These are phyloP conservation scores for Poa annua DNA, from an alignment of 176 grass and related monocot genomes.

Conservation along the genomic window DNA sequence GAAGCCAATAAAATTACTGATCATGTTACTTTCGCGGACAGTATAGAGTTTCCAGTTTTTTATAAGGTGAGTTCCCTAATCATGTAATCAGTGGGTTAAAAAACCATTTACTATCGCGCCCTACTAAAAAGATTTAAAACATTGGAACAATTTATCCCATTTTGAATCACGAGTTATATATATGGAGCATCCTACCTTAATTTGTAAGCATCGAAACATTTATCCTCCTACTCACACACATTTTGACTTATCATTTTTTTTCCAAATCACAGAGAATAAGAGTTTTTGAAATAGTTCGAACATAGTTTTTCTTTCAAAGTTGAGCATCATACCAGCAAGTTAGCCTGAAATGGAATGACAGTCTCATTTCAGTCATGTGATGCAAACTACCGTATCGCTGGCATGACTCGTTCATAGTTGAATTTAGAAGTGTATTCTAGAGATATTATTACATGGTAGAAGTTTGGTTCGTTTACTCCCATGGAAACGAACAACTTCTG, in stretches of 20 bases:
- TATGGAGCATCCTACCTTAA: too few species aligned
- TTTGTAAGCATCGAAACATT: too few species aligned
- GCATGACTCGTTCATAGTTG: too few species aligned
- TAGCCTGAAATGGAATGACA: neutral
- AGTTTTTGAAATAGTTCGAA: neutral
- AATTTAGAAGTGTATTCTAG: too few species aligned
- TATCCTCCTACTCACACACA: too few species aligned
- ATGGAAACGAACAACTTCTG: too few species aligned
- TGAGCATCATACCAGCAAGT: neutral
- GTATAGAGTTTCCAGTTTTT: neutral
- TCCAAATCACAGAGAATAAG: neutral
- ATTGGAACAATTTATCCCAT: too few species aligned
- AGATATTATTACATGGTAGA: too few species aligned
- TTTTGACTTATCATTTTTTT: neutral
- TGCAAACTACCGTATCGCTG: too few species aligned
- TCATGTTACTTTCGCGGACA: neutral
- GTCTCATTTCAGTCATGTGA: neutral
- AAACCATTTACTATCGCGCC: neutral
- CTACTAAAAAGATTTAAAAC: neutral
- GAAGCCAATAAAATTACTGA: neutral
- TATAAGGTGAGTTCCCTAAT: neutral
- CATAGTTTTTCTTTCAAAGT: neutral
- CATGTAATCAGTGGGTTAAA: too few species aligned
- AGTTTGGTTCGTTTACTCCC: too few species aligned
- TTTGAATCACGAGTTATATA: too few species aligned